Percentiles rank a stretch among this genome's conserved stretches.
Conservation (phyloP, 345 rosid species). For the Acer campestre region DNA sequence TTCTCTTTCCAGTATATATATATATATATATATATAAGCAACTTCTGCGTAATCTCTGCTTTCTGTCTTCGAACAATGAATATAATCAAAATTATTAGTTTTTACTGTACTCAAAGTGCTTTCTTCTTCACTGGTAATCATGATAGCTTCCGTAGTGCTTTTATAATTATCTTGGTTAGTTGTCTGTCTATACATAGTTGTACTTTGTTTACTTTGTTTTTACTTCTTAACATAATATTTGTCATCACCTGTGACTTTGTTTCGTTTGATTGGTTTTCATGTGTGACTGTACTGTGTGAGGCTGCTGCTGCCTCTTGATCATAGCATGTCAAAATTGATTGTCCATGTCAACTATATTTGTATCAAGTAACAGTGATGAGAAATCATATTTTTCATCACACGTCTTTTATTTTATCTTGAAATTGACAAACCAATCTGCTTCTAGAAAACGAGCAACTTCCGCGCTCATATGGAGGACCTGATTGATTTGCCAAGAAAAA, state of each 20-base stretch:
- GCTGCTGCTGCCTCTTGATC: background rate
- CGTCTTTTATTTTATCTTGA: background rate
- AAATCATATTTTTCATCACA: background rate
- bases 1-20: no score
- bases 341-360: background rate
- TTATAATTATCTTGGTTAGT: no score
- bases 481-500: background rate
- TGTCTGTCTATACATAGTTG: background rate
- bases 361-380: background rate
- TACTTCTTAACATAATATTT: background rate
- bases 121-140: background rate
- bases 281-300: background rate
- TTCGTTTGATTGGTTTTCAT: no score
- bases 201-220: background rate
- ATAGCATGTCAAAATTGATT: background rate
- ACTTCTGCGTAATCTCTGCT: conserved; percentile 11
- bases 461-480: background rate
- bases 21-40: background rate
- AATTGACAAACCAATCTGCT: background rate
- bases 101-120: background rate
- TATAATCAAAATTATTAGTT: background rate
- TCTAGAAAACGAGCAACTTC: background rate
- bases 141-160: background rate
- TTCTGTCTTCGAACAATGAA: background rate
- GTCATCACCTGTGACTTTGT: background rate